Evolutionary conservation across 208 protist species (phyloP).

Genomic region (Angomonas ambiguus): DNA sequence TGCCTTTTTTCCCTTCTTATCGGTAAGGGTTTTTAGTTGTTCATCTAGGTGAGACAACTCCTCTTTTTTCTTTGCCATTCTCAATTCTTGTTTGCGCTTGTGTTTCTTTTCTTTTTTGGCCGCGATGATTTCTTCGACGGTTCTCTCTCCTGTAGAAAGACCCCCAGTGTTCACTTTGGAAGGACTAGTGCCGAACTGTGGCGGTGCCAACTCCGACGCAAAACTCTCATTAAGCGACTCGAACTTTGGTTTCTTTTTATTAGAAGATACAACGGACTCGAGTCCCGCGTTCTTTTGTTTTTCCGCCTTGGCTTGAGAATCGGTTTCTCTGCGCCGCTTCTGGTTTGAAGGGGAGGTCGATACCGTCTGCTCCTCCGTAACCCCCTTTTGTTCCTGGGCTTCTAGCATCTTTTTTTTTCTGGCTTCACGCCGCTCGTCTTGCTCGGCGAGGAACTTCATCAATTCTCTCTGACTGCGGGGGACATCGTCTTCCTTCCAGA

Average conservation of each 20-base stretch:
- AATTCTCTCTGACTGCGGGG: slow-evolving; percentile 45
- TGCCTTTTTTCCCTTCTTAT: slow-evolving; percentile 25
- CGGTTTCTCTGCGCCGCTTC: slow-evolving; percentile 9
- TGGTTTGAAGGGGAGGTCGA: no score
- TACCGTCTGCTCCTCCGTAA: no score
- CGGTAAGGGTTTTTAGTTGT: slow-evolving; percentile 31
- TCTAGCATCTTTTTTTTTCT: background rate
- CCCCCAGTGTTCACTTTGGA: background rate
- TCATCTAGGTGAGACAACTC: slow-evolving; percentile 27
- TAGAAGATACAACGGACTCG: no score
- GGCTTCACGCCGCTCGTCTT: background rate
- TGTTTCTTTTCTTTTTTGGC: slow-evolving; percentile 84
- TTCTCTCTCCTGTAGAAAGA: slow-evolving; percentile 12
- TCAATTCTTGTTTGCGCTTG: slow-evolving; percentile 48
- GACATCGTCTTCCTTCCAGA: slow-evolving; percentile 35
- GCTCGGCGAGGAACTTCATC: background rate
- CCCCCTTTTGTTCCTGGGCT: slow-evolving; percentile 3
- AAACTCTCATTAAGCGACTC: slow-evolving; percentile 42
- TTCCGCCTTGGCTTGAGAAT: slow-evolving; percentile 1
- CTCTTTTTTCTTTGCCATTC: slow-evolving; percentile 27
- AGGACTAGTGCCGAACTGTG: background rate
- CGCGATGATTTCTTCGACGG: slow-evolving; percentile 58
- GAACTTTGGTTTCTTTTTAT: background rate
- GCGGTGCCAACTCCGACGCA: background rate
- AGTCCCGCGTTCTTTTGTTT: slow-evolving; percentile 10